Evolutionary conservation across 2,329 filamentous ascomycete species (phyloP).

Genomic region (Plectosphaerella cucumerina): DNA sequence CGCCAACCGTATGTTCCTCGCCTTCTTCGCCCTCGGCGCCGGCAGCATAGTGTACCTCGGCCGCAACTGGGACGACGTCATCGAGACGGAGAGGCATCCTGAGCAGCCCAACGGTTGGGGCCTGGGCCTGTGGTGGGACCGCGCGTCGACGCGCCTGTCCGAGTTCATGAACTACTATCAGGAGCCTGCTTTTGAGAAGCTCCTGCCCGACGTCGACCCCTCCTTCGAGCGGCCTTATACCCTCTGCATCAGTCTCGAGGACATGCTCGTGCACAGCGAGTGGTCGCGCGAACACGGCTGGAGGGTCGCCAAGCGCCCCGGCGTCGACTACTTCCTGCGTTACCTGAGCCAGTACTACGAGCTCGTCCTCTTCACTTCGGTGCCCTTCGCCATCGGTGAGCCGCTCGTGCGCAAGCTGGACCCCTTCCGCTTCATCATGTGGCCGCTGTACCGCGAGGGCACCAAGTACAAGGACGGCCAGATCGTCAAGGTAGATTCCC

Average conservation of each 20-base stretch:
- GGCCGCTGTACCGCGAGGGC: conserved; percentile 93
- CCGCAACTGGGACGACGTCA: conserved; percentile 81
- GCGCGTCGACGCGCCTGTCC: conserved; percentile 68
- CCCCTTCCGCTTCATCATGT: conserved; percentile 91
- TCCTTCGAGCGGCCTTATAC: conserved; percentile 84
- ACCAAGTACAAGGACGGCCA: conserved; percentile 95
- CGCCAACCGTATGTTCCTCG: conserved; percentile 69
- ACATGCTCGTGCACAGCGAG: conserved; percentile 90
- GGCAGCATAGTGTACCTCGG: conserved; percentile 71
- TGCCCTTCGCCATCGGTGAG: conserved; percentile 79
- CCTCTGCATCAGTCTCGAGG: conserved; percentile 86
- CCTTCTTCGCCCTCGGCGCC: conserved; percentile 51
- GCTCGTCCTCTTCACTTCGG: conserved; percentile 89
- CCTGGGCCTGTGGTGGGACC: conserved; percentile 71
- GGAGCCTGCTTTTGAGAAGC: conserved; percentile 89
- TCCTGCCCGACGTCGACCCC: conserved; percentile 79
- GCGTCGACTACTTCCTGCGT: conserved; percentile 93
- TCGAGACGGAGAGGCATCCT: conserved; percentile 65
- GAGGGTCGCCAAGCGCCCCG: conserved; percentile 90
- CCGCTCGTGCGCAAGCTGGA: conserved; percentile 90
- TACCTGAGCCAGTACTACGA: conserved; percentile 99
- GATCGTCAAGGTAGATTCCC: conserved; percentile 75
- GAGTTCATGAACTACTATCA: conserved; percentile 89
- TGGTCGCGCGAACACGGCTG: conserved; percentile 94
- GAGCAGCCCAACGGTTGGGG: conserved; percentile 80